Evolutionary conservation across 2,329 filamentous ascomycete genomes (phyloP).

Genomic region (Scedosporium minutisporum): DNA sequence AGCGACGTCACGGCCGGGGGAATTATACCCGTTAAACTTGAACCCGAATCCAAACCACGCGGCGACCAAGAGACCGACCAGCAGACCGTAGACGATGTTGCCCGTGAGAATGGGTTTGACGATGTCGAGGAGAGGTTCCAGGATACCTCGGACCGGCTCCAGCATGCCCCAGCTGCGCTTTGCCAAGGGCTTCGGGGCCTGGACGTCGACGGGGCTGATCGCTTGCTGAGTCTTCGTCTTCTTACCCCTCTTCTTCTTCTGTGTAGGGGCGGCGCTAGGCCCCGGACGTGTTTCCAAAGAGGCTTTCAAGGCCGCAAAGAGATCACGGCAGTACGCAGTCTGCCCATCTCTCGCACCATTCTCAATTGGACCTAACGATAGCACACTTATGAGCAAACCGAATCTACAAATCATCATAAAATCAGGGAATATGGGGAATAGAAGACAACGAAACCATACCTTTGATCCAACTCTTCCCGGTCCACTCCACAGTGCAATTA

Average conservation of each 20-base stretch:
- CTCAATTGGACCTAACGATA: constrained; percentile 70
- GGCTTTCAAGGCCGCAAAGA: constrained; percentile 64
- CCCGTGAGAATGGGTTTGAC: constrained; percentile 62
- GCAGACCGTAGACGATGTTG: constrained; percentile 66
- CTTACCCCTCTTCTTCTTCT: constrained; percentile 54
- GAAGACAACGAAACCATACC: constrained; percentile 41
- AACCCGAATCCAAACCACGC: constrained; percentile 62
- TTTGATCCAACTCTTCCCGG: constrained; percentile 95
- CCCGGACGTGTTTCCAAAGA: constrained; percentile 59
- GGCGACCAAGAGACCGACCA: constrained; percentile 63
- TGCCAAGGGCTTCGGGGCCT: constrained; percentile 28
- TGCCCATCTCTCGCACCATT: constrained; percentile 92
- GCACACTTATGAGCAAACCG: neutral
- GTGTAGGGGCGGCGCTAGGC: constrained; percentile 35
- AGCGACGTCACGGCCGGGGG: constrained; percentile 16
- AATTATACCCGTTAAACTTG: constrained; percentile 27
- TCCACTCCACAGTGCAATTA: constrained; percentile 91
- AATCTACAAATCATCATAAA: too few relatives aligned
- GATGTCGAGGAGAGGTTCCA: constrained; percentile 62
- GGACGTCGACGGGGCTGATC: constrained; percentile 25
- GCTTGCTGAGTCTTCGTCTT: constrained; percentile 38
- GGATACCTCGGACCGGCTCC: constrained; percentile 63
- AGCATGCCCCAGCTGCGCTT: constrained; percentile 63
- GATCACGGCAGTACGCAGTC: constrained; percentile 67
- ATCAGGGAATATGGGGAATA: too few relatives aligned